phyloP scores from a whole-genome alignment of 345 rosid genomes.

The Atalantia buxifolia region DNA sequence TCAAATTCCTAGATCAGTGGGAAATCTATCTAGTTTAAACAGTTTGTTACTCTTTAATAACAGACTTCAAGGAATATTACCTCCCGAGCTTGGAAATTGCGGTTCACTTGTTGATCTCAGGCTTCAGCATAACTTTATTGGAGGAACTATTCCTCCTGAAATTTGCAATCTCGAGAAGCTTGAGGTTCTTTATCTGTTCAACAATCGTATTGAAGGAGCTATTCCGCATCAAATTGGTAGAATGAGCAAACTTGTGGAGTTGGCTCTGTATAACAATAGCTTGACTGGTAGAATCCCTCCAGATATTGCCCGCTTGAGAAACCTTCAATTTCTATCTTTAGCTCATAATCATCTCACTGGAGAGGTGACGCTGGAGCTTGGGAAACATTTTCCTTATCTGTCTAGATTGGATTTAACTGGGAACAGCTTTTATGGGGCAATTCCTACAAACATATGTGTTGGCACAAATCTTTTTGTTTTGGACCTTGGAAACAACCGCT shows the following conservation, averaged over 20 bases:
- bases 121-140: constrained; percentile 30
- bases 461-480: constrained; percentile 26
- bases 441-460: constrained; percentile 28
- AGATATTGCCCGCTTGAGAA: constrained; percentile 17
- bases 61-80: constrained; percentile 31
- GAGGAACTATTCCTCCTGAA: constrained; percentile 31
- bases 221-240: constrained; percentile 30
- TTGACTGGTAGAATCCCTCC: constrained; percentile 36
- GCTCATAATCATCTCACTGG: constrained; percentile 37
- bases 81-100: constrained; percentile 40
- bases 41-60: constrained; percentile 24
- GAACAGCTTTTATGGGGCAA: constrained; percentile 28
- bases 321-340: constrained; percentile 29
- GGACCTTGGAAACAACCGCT: constrained; percentile 23
- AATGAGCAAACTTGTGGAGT: constrained; percentile 21
- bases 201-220: constrained; percentile 24
- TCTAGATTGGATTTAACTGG: constrained; percentile 29
- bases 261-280: constrained; percentile 36
- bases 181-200: constrained; percentile 28
- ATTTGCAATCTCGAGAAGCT: constrained; percentile 26
- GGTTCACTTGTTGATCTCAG: constrained; percentile 30
- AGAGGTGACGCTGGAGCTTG: constrained; percentile 26
- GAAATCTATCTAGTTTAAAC: constrained; percentile 23
- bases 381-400: constrained; percentile 18
- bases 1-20: constrained; percentile 29